phyloP scores from a whole-genome alignment of 2,329 filamentous ascomycete genomes.

The Fusarium drepaniforme region DNA sequence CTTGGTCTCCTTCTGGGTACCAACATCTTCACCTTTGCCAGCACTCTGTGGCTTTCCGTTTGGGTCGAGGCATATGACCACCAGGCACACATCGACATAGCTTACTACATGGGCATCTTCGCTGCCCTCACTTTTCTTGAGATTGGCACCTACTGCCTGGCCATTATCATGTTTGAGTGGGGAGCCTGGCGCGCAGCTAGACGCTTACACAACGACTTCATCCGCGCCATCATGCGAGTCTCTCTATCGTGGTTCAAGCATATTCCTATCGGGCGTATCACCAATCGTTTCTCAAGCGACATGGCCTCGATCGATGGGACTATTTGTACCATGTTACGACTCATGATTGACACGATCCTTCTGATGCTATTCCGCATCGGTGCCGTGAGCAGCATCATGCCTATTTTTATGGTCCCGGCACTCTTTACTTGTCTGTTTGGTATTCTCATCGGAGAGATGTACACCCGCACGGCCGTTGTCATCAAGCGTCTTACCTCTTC shows the following conservation, averaged over 20 bases:
- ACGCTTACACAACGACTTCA: conserved; percentile 64
- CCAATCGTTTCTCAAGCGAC: conserved; percentile 69
- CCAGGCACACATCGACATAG: conserved; percentile 57
- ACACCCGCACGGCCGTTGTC: conserved; percentile 62
- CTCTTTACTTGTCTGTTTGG: conserved; percentile 59
- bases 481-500: conserved; percentile 60
- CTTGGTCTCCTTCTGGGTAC: conserved; percentile 55
- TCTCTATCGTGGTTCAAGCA: conserved; percentile 69
- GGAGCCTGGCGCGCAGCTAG: conserved; percentile 69
- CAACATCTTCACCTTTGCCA: conserved; percentile 57
- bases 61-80: conserved; percentile 66
- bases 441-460: conserved; percentile 61
- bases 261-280: conserved; percentile 64
- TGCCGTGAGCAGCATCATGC: conserved; percentile 64
- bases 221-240: conserved; percentile 64
- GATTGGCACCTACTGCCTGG: conserved; percentile 55
- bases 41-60: conserved; percentile 62
- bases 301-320: conserved; percentile 66
- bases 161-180: conserved; percentile 63
- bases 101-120: conserved; percentile 67
- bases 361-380: conserved; percentile 60
- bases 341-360: conserved; percentile 56
- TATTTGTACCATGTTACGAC: conserved; percentile 59
- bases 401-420: conserved; percentile 62
- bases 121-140: conserved; percentile 59